These are phyloP conservation scores for Glycyrrhiza uralensis DNA, from an alignment of 306 rosid genomes.

Conservation along the genomic window DNA sequence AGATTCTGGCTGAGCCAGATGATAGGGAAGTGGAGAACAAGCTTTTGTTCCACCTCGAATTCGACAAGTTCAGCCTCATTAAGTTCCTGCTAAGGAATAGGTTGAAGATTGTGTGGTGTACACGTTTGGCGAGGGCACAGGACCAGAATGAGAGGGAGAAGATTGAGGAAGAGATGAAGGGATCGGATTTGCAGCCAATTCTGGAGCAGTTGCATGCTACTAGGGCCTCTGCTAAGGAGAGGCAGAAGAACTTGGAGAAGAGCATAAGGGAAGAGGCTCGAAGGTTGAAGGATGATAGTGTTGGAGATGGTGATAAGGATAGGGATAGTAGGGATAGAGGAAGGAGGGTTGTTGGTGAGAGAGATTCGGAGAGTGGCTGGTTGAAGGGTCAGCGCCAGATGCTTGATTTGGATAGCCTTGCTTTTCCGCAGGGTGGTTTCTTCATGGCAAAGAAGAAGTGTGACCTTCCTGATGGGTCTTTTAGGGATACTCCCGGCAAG, in stretches of 20 bases:
- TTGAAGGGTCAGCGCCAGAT: slow-evolving; percentile 69
- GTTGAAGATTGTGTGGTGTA: slow-evolving; percentile 88
- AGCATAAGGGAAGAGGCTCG: slow-evolving; percentile 93
- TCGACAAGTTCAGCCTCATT: slow-evolving; percentile 70
- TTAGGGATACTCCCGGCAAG: slow-evolving; percentile 61
- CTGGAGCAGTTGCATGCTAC: slow-evolving; percentile 94
- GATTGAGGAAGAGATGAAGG: slow-evolving; percentile 90
- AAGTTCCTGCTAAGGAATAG: slow-evolving; percentile 69
- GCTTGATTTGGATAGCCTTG: slow-evolving; percentile 83
- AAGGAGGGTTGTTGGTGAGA: slow-evolving; percentile 65
- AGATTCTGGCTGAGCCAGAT: slow-evolving; percentile 76
- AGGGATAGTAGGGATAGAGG: slow-evolving; percentile 63
- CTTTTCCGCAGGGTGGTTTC: slow-evolving; percentile 66
- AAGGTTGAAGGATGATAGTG: slow-evolving; percentile 72
- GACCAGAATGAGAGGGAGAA: slow-evolving; percentile 77
- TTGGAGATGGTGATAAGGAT: slow-evolving; percentile 65
- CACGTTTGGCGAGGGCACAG: slow-evolving; percentile 81
- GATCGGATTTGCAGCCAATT: slow-evolving; percentile 65
- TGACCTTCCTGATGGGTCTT: slow-evolving; percentile 79
- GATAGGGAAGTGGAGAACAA: slow-evolving; percentile 78
- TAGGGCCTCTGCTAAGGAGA: slow-evolving; percentile 84
- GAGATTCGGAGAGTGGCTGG: slow-evolving; percentile 82
- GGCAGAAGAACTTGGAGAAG: slow-evolving; percentile 86
- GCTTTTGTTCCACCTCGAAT: slow-evolving; percentile 61
- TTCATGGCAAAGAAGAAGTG: slow-evolving; percentile 72